Percentiles rank a stretch among this genome's conserved stretches.
Evolutionary conservation across 192 early-diverging fungal genomes (phyloP).

Genomic region (Phlyctochytrium planicorne): DNA sequence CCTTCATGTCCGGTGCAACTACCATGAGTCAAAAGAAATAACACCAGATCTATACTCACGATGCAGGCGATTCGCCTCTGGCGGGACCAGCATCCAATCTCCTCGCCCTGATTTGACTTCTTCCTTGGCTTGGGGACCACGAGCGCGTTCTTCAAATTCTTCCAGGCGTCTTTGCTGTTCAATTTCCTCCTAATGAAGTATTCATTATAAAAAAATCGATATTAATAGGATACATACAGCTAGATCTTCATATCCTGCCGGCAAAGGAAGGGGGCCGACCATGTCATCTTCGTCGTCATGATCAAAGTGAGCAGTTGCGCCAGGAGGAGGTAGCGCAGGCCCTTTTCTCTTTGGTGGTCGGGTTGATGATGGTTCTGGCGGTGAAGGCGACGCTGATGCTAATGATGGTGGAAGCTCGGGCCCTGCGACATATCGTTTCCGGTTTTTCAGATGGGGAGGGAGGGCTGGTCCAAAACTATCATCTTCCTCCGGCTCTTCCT

Average conservation of each 20-base stretch:
- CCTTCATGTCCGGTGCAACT: slow-evolving; percentile 26
- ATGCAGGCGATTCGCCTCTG: slow-evolving; percentile 6
- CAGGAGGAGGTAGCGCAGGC: neutral
- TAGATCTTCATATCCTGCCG: slow-evolving; percentile 13
- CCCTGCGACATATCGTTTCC: too few species aligned
- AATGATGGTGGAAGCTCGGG: neutral
- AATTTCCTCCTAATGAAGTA: slow-evolving; percentile 1
- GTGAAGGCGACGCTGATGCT: neutral
- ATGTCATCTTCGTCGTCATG: slow-evolving; percentile 20
- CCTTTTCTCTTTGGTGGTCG: neutral
- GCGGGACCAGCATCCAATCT: slow-evolving; percentile 32
- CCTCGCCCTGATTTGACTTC: slow-evolving; percentile 7
- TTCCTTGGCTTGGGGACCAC: neutral
- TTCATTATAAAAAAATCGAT: too few species aligned
- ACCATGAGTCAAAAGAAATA: too few species aligned
- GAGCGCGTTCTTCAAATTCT: neutral
- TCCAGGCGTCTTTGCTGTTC: neutral
- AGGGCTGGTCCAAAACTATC: slow-evolving; percentile 1
- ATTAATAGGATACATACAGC: too few species aligned
- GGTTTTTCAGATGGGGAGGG: neutral
- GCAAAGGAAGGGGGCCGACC: slow-evolving; percentile 25
- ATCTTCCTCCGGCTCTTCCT: too few species aligned
- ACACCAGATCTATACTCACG: too few species aligned
- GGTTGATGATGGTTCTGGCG: neutral
- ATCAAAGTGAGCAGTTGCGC: neutral